Evolutionary conservation across 805 yeast species (phyloP).

Genomic region (Candida silvicultrix): DNA sequence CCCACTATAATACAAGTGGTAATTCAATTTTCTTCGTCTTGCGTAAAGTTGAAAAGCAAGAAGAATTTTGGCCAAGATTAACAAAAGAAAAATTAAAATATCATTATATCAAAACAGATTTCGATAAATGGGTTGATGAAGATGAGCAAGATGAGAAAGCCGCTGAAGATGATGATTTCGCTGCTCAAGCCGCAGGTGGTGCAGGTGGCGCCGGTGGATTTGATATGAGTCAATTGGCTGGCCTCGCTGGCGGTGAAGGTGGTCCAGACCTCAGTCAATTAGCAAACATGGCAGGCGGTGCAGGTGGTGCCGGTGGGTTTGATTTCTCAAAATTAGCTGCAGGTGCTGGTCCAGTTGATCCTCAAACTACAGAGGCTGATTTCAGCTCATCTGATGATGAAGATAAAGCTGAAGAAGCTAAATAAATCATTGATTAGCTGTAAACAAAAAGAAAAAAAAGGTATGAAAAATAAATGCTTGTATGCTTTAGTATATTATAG

Average conservation of each 20-base stretch:
- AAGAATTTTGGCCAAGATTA: slow-evolving; percentile 93
- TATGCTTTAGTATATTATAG: not conserved
- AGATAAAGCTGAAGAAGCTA: slow-evolving; percentile 7
- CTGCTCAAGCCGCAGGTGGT: slow-evolving; percentile 34
- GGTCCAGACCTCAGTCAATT: slow-evolving; percentile 15
- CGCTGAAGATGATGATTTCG: slow-evolving; percentile 29
- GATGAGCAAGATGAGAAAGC: slow-evolving; percentile 71
- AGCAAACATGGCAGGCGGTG: slow-evolving; percentile 16
- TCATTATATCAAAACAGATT: slow-evolving; percentile 85
- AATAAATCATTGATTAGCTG: not conserved
- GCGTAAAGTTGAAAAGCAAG: slow-evolving; percentile 59
- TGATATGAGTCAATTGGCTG: slow-evolving; percentile 18
- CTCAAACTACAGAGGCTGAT: slow-evolving; percentile 18
- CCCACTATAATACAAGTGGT: slow-evolving; percentile 52
- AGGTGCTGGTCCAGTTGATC: slow-evolving; percentile 13
- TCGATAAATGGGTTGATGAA: slow-evolving; percentile 97
- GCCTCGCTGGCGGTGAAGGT: slow-evolving; percentile 24
- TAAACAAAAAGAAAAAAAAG: not conserved
- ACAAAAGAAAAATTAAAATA: slow-evolving; percentile 79
- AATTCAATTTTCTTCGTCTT: slow-evolving; percentile 53
- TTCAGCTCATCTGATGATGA: slow-evolving; percentile 28
- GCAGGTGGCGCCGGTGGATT: slow-evolving; percentile 26
- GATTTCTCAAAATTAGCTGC: slow-evolving; percentile 25
- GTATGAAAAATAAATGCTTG: not conserved
- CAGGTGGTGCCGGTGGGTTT: slow-evolving; percentile 20